Evolutionary conservation across 495 filamentous ascomycete species (phyloP), one percentile per base, ranked within the genome.

Genomic region (Aspergillus sclerotiicarbonarius): DNA sequence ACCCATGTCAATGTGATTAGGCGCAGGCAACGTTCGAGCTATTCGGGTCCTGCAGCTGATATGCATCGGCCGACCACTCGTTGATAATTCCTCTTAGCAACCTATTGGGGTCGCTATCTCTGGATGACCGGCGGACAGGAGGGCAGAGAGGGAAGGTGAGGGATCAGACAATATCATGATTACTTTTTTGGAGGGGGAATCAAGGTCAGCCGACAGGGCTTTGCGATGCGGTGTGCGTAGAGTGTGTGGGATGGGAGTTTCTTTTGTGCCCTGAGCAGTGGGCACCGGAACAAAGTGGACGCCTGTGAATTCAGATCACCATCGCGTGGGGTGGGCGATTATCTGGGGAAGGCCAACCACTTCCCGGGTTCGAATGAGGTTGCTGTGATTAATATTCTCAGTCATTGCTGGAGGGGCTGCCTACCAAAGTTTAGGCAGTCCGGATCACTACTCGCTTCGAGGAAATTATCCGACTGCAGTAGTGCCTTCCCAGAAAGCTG

Each of bases 61-160:
- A 67, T 67, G 61, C 61, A 63, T 19, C 18, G 16, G 25, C 46
- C 51, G 21, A 45, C 47, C 43, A 41, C 21, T 57, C 45, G 47
- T 63, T 66, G 61, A 66, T 66, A 66, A 66, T 66, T 57, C 20
- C 29, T 57, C 35, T 66, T 63, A 66, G 56, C 56, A 62, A 66
- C 55, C 37, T 18, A 54, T 63, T 43, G 25, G 49, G 19, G 33
- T 54, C 52, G 59, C 57, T 66, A 63, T 66, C 60, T 61, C 54
- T 48, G 25, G 46, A 25, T 20, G 20, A 30, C 25, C 25, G n/a
- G 25, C 8, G 50, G 31, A 9, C 12, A 39, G 31, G 51, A 43
- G n/a, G 51, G 37, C 15, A 30, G 49, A 53, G 37, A 32, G 41
- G 25, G 25, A 35, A 35, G 31, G 25, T 32, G 45, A 50, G 25